These are phyloP conservation scores for Tetrapisispora pingtungensis DNA, from an alignment of 805 yeast species.

Conservation along the genomic window DNA sequence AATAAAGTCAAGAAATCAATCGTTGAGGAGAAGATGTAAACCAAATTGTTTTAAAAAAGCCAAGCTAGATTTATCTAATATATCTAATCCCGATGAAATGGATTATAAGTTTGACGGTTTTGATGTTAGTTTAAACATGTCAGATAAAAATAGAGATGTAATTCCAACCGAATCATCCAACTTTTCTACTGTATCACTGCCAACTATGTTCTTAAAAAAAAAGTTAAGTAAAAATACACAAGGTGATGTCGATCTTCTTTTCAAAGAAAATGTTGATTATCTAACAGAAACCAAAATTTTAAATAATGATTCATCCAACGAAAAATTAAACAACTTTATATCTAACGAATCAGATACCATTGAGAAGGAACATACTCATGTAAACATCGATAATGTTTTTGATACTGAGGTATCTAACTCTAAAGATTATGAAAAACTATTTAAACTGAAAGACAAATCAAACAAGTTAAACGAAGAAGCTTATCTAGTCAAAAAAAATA, in stretches of 20 bases:
- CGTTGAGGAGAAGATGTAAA: no score
- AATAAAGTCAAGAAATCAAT: no score
- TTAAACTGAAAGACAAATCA: no score
- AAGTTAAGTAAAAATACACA: neutral
- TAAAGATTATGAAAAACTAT: no score
- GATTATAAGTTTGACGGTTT: neutral
- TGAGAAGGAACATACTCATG: neutral
- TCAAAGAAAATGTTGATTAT: conserved; percentile 1
- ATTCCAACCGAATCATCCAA: neutral
- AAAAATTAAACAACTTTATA: no score
- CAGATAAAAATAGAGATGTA: neutral
- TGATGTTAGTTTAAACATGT: neutral
- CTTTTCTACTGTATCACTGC: neutral
- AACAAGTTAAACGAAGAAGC: no score
- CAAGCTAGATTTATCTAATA: no score
- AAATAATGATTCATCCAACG: neutral
- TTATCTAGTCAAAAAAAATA: no score
- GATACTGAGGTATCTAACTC: no score
- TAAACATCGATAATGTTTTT: neutral
- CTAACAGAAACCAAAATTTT: neutral
- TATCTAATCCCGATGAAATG: no score
- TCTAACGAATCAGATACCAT: neutral
- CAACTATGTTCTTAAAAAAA: neutral
- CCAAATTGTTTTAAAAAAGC: no score
- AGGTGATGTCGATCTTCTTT: neutral